phyloP scores from a whole-genome alignment of 345 rosid species.

The Balakata baccata region DNA sequence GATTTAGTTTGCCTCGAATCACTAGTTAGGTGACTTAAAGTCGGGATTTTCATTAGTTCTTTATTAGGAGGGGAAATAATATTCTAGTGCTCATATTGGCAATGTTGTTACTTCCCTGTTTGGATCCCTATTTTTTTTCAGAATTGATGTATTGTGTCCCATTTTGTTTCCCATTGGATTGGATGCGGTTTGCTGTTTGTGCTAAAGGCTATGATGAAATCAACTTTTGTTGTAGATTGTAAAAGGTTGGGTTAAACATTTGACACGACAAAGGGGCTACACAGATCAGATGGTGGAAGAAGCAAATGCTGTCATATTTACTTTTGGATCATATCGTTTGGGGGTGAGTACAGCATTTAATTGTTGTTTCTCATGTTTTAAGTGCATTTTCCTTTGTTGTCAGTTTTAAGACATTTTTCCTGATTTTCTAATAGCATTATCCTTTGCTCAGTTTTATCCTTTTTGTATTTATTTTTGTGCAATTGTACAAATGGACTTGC shows the following conservation, averaged over 20 bases:
- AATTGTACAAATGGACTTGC: background rate
- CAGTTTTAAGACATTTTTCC: background rate
- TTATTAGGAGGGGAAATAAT: no score
- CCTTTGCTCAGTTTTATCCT: no score
- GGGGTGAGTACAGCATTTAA: conserved; percentile 53
- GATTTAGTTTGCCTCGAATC: background rate
- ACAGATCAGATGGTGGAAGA: conserved; percentile 87
- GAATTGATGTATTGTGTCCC: background rate
- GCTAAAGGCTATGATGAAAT: background rate
- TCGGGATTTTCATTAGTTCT: background rate
- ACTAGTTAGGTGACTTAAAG: background rate
- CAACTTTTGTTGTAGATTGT: conserved; percentile 20
- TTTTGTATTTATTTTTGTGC: background rate
- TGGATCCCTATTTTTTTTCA: background rate
- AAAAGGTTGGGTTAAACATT: conserved; percentile 29
- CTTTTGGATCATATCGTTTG: conserved; percentile 87
- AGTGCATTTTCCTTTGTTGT: background rate
- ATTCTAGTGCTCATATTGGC: background rate
- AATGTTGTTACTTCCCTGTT: background rate
- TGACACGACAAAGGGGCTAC: conserved; percentile 30
- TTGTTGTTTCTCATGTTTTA: background rate
- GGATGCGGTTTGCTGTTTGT: background rate
- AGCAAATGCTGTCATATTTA: conserved; percentile 81
- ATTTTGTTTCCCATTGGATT: background rate
- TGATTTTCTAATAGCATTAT: no score